phyloP scores from a whole-genome alignment of 1,284 basidiomycete genomes.

The Apiotrichum akiyoshidainum region DNA sequence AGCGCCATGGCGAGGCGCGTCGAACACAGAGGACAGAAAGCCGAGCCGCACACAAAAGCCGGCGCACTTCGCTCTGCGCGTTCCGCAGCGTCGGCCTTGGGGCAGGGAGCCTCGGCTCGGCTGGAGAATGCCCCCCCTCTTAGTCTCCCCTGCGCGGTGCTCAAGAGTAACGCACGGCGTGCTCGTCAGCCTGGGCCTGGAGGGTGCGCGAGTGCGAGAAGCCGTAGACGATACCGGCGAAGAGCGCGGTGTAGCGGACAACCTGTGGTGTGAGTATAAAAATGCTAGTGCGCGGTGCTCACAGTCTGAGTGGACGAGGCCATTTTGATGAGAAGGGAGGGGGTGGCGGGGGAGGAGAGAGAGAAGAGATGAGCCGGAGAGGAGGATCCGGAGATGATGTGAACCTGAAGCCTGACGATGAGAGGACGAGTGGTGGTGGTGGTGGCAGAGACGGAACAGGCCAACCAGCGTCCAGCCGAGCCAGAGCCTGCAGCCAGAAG shows the following conservation, averaged over 20 bases:
- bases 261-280: constrained; percentile 61
- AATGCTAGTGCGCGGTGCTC: background rate
- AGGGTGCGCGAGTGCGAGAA: constrained; percentile 86
- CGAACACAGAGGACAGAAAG: too few species aligned
- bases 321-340: constrained; percentile 32
- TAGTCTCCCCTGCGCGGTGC: too few species aligned
- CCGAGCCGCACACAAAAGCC: too few species aligned
- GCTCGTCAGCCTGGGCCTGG: constrained; percentile 70
- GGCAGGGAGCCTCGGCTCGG: too few species aligned
- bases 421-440: too few species aligned
- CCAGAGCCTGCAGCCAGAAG: background rate
- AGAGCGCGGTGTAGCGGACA: constrained; percentile 88
- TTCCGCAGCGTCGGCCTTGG: too few species aligned
- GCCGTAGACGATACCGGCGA: constrained; percentile 86
- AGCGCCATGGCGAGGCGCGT: too few species aligned
- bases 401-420: too few species aligned
- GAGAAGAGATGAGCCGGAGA: constrained; percentile 3
- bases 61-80: too few species aligned
- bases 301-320: constrained; percentile 40
- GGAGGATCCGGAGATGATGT: constrained; percentile 1
- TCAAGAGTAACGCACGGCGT: constrained; percentile 35
- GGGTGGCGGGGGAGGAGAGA: background rate
- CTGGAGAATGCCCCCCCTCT: too few species aligned
- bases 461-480: background rate
- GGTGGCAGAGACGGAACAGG: background rate